Evolutionary conservation across 108 stramenopile species (phyloP), one percentile per base, ranked within the genome.

Genomic region (Cyclotella kingstonii): DNA sequence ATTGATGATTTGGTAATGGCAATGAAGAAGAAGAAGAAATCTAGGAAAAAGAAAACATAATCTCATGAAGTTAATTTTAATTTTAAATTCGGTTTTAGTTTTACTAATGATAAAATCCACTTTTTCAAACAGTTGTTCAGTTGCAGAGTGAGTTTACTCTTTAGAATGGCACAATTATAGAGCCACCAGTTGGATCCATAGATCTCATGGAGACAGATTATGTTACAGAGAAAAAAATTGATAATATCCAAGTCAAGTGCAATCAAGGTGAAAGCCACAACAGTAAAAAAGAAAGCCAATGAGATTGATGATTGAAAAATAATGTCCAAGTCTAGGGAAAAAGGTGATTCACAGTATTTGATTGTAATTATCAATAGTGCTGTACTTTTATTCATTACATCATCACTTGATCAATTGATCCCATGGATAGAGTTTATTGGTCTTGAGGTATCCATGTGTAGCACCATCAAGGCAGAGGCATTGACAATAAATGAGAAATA

Each of bases 61-160:
- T n/a, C n/a, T n/a, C n/a, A n/a, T n/a, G n/a, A n/a, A n/a, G n/a
- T n/a, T n/a, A n/a, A n/a, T n/a, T n/a, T n/a, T n/a, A n/a, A n/a
- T n/a, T n/a, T n/a, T n/a, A n/a, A n/a, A n/a, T n/a, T n/a, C n/a
- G n/a, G n/a, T n/a, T n/a, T n/a, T n/a, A n/a, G n/a, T n/a, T n/a
- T n/a, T n/a, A n/a, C n/a, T n/a, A n/a, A n/a, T n/a, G n/a, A n/a
- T n/a, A n/a, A n/a, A n/a, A n/a, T n/a, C n/a, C n/a, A n/a, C n/a
- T n/a, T n/a, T n/a, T n/a, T n/a, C n/a, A n/a, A n/a, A n/a, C n/a
- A 36, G 68, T 86, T 12, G 44, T 80, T n/a, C 69, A 80, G 36
- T 54, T 92, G 22, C 55, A 68, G 21, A 84, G 81, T 52, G 90
- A 91, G 52, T 91, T 91, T 70, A 53, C 57, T 36, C 3, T 35